Base-by-base conservation (phyloP, 371 early-diverging fungal genomes). In the Capillidium rhysosporum region DNA sequence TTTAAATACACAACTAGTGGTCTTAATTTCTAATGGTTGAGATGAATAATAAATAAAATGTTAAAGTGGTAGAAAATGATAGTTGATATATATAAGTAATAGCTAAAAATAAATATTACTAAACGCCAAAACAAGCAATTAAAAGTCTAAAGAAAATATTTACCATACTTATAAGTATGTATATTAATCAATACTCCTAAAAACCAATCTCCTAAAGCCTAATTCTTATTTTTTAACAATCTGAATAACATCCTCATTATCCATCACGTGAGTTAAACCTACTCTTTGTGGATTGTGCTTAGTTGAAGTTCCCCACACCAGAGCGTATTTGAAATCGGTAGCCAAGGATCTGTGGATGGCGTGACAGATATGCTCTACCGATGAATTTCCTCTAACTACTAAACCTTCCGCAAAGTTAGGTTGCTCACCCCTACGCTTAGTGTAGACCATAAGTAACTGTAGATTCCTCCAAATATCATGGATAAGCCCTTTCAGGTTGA, bases 331-430 rank as follows among this genome's bases (percentile, higher is more conserved):
- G 75, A 99, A 98, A 56, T 92, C 85, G 30, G 79, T 77, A 7
- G 82, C 78, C 60, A 99, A 70, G 18, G 81, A 75, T 69, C 88
- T 80, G 68, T 99, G 99, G 57, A 99, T 87, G 48, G 81, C 77
- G 62, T 86, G 86, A 66, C 99, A 99, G 30, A 97, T 93, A 60
- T 97, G 92, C 67, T 90, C 88, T 40, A 99, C 84, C 1, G 89
- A 84, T 3, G 88, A 82, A 20, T 86, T 89, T 29, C 72, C 65
- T 56, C 82, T 78, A 58, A 99, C 71, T 63, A 99, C 89, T 45
- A 99, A 69, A 12, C 98, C 94, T 52, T 87, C 94, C 18, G 82
- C 84, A 60, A 98, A 96, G 64, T 98, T 98, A 1, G 98, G 96
- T 55, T 73, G 80, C 65, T 87, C 89, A 46, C 97, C 97, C 61